A percentile compares a stretch with the other conserved stretches of the same genome.
phyloP scores from a whole-genome alignment of 331 rosid species.

The Spiraea crenata region DNA sequence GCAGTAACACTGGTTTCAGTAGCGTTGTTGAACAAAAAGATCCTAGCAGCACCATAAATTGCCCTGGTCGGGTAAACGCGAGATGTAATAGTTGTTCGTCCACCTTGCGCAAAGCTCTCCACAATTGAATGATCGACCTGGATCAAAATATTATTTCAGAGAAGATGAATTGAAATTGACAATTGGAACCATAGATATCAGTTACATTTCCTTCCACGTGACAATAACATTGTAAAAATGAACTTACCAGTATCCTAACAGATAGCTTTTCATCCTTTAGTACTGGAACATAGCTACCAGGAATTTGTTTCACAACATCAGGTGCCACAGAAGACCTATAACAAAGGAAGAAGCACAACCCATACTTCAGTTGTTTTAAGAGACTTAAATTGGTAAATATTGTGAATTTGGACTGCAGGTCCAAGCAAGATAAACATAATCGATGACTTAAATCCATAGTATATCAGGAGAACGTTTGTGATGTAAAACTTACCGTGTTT shows the following conservation, averaged over 20 bases:
- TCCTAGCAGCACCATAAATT: conserved; percentile 73
- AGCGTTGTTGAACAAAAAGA: conserved; percentile 84
- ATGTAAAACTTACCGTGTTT: conserved; percentile 43
- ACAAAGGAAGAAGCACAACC: not conserved
- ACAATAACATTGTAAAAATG: not conserved
- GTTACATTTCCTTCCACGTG: not conserved
- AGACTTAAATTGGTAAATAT: no score
- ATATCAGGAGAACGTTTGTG: not conserved
- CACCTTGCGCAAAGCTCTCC: conserved; percentile 93
- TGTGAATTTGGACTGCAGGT: not conserved
- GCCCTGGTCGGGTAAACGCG: conserved; percentile 93
- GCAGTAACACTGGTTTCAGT: conserved; percentile 58
- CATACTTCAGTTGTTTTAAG: no score
- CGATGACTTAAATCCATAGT: no score
- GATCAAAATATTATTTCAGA: not conserved
- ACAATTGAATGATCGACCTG: conserved; percentile 90
- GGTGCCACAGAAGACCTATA: conserved; percentile 69
- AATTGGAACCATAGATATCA: no score
- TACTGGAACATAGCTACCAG: conserved; percentile 67
- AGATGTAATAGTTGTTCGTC: conserved; percentile 69
- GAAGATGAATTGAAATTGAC: not conserved
- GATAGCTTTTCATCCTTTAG: conserved; percentile 61
- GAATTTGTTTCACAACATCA: conserved; percentile 52
- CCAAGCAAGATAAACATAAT: not conserved
- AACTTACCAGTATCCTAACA: conserved; percentile 65